Evolutionary conservation across 1,139 yeast species (phyloP).

Genomic region (Arxiozyma bovina): DNA sequence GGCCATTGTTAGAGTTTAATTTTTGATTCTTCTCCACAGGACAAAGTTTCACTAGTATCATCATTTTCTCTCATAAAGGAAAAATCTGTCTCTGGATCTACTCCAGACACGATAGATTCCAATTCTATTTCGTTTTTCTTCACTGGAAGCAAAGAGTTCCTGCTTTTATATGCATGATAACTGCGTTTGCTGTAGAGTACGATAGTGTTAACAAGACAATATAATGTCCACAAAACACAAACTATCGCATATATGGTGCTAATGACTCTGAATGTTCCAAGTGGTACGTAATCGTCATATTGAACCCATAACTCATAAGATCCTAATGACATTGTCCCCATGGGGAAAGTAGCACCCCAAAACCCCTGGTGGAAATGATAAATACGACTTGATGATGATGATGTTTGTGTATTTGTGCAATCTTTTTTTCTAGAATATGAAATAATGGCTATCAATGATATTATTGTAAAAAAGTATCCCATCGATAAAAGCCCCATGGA

Average conservation of each 20-base stretch:
- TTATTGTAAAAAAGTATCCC: conserved; percentile 55
- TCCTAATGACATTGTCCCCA: conserved; percentile 72
- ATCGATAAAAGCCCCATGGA: conserved; percentile 52
- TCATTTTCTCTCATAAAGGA: background rate
- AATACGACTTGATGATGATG: conserved; percentile 8
- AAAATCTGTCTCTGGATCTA: background rate
- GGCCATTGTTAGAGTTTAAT: background rate
- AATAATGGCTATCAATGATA: conserved; percentile 41
- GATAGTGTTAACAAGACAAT: conserved; percentile 16
- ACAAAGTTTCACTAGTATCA: background rate
- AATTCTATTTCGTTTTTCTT: background rate
- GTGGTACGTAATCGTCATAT: conserved; percentile 29
- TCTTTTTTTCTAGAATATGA: conserved; percentile 25
- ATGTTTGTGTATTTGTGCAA: background rate
- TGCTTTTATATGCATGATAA: background rate
- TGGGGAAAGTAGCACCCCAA: conserved; percentile 88
- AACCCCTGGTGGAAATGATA: conserved; percentile 49
- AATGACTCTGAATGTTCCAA: conserved; percentile 48
- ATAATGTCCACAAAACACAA: conserved; percentile 20
- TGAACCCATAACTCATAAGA: conserved; percentile 44
- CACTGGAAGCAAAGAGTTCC: background rate
- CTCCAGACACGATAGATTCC: background rate
- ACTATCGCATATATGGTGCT: conserved; percentile 51
- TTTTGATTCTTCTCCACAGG: too few relatives aligned
- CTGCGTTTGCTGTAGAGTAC: background rate